Evolutionary conservation across 208 protist genomes (phyloP).

Genomic region (Herpetomonas muscarum): DNA sequence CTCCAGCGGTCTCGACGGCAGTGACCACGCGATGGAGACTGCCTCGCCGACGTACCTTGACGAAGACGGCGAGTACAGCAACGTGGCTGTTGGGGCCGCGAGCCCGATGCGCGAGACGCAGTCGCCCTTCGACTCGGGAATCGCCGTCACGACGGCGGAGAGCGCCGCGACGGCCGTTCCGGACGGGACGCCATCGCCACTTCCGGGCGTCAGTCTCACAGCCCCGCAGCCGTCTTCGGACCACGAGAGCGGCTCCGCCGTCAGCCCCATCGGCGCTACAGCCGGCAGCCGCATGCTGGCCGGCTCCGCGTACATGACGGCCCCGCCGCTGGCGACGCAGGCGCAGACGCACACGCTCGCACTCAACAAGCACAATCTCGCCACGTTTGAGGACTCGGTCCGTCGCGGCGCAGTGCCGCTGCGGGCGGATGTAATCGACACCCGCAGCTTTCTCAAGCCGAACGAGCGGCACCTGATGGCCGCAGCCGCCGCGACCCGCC

Average conservation of each 20-base stretch:
- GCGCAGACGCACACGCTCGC: conserved; percentile 25
- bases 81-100: conserved; percentile 24
- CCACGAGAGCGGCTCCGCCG: too few species aligned
- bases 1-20: not conserved
- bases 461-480: too few species aligned
- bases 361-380: conserved; percentile 40
- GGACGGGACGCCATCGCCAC: too few species aligned
- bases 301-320: not conserved
- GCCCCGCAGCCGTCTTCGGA: too few species aligned
- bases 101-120: conserved; percentile 4
- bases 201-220: too few species aligned
- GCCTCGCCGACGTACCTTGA: conserved; percentile 4
- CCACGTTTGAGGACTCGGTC: conserved; percentile 29
- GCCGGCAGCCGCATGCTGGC: too few species aligned
- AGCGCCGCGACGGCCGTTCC: too few species aligned
- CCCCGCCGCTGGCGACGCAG: not conserved
- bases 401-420: conserved; percentile 33
- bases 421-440: conserved; percentile 28
- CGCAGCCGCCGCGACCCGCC: too few species aligned
- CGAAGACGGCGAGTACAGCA: conserved; percentile 47
- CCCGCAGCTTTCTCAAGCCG: conserved; percentile 9
- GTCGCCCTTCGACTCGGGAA: not conserved
- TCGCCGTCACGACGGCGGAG: too few species aligned
- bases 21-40: not conserved
- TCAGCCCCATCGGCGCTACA: too few species aligned